A percentile compares a stretch with the other conserved stretches of the same genome.
Evolutionary conservation across 2,329 filamentous ascomycete species (phyloP).

Genomic region (Talaromyces sp.): DNA sequence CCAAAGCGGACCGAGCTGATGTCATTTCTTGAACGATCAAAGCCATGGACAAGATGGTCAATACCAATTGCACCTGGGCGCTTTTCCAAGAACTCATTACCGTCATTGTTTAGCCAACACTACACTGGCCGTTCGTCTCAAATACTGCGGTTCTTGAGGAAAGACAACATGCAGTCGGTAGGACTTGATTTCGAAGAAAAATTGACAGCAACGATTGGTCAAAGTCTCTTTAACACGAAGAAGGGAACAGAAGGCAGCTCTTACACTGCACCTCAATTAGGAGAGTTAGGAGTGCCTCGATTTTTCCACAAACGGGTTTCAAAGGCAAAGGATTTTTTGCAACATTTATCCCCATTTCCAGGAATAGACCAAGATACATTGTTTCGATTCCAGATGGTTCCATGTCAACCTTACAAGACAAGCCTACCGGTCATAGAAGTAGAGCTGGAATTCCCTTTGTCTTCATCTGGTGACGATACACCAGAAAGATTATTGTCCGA

Average conservation of each 20-base stretch:
- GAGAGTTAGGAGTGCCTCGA: conserved; percentile 21
- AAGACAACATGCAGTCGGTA: not conserved
- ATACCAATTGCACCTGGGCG: conserved; percentile 20
- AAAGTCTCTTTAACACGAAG: conserved; percentile 30
- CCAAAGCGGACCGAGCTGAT: conserved; percentile 11
- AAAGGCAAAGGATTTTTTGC: conserved; percentile 26
- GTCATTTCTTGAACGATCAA: conserved; percentile 26
- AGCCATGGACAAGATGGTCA: conserved; percentile 34
- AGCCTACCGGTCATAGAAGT: conserved; percentile 30
- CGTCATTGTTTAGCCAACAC: conserved; percentile 23
- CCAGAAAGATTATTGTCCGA: not conserved
- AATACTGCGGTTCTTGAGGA: conserved; percentile 26
- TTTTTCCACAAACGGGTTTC: conserved; percentile 31
- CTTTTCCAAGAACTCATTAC: conserved; percentile 14
- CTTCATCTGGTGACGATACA: not conserved
- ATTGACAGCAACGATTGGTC: conserved; percentile 32
- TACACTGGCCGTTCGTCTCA: conserved; percentile 24
- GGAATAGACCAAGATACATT: conserved; percentile 11
- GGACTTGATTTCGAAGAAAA: conserved; percentile 22
- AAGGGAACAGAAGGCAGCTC: conserved; percentile 14
- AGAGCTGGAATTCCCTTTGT: conserved; percentile 13
- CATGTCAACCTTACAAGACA: conserved; percentile 18
- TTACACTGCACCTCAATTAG: conserved; percentile 26
- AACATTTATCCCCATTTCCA: conserved; percentile 17
- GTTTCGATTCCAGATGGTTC: conserved; percentile 28